Evolutionary conservation across 345 rosid genomes (phyloP), one percentile per base, ranked within the genome.

Genomic region (Toxicodendron radicans): DNA sequence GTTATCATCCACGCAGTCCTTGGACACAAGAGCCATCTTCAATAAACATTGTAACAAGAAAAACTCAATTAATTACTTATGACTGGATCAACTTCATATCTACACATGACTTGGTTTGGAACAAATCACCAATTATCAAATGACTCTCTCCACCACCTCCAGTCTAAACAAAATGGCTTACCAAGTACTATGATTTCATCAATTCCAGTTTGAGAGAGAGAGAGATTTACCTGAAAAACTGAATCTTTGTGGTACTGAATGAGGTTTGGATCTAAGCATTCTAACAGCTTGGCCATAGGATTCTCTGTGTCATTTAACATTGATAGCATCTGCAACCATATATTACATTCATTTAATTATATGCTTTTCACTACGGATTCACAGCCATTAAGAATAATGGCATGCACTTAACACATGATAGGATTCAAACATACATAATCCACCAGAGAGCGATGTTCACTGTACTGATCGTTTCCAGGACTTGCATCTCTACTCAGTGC

Each of bases 1-100:
- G 20, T 82, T 52, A 20, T 82, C 77, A 38, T 64, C 76, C 57
- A 76, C 83, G 21, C 79, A 79, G 38, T 79, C 85, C 66, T 66
- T 79, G 30, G 83, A 61, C 70, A 82, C 51, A 14, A 82, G 58
- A 4, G 79, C 79, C 82, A 82, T 75, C 85, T 82, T 63, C 13
- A 41, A n/a, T 6, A 5, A 7, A 38, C 8, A 38, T n/a, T n/a
- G n/a, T n/a, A n/a, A n/a, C n/a, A n/a, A n/a, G n/a, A n/a, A n/a
- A n/a, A n/a, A n/a, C n/a, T n/a, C 30, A 27, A 2, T 27, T 1
- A 27, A 27, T 27, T 27, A 27, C 2, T 27, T 27, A 27, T 27
- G 2, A 27, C 30, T 27, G 30, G 30, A 27, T 27, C 30, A n/a
- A n/a, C n/a, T n/a, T n/a, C n/a, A n/a, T n/a, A n/a, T n/a, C n/a